These are phyloP conservation scores for Penicillium paneum DNA, from an alignment of 2,329 filamentous ascomycete species.

Conservation along the genomic window DNA sequence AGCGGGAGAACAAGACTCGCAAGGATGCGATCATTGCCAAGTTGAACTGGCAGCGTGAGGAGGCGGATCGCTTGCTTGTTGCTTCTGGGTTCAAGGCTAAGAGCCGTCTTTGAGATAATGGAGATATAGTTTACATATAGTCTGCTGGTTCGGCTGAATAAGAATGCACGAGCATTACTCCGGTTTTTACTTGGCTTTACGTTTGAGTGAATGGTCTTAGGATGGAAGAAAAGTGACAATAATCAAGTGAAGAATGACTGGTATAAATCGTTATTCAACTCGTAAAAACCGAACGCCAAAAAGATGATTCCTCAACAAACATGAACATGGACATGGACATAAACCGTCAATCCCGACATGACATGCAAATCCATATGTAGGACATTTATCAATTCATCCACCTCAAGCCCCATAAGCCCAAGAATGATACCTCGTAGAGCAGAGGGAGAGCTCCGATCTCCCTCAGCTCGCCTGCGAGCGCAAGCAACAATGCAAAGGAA, in stretches of 20 bases:
- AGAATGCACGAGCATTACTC: not conserved
- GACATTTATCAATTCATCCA: slow-evolving; percentile 14
- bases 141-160: not conserved
- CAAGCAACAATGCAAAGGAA: slow-evolving; percentile 11
- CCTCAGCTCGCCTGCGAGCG: slow-evolving; percentile 22
- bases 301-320: slow-evolving; percentile 5
- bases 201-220: not conserved
- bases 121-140: not conserved
- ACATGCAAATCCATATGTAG: slow-evolving; percentile 20
- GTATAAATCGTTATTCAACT: slow-evolving; percentile 16
- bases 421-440: slow-evolving; percentile 5
- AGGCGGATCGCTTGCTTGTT: slow-evolving; percentile 38
- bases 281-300: slow-evolving; percentile 10
- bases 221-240: not conserved
- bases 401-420: slow-evolving; percentile 3
- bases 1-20: slow-evolving; percentile 54
- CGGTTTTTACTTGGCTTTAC: not conserved
- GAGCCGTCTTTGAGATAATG: slow-evolving; percentile 30
- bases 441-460: slow-evolving; percentile 5
- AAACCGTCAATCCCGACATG: slow-evolving; percentile 10
- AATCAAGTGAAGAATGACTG: slow-evolving; percentile 13
- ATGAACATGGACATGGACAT: slow-evolving; percentile 6
- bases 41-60: slow-evolving; percentile 43
- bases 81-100: slow-evolving; percentile 38
- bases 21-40: slow-evolving; percentile 43